Evolutionary conservation across 345 rosid species (phyloP).

Genomic region (sweet orange (Citrus sinensis)): DVS_A1.0 CM039169.1:19488001-19488500

Average conservation of each 20-base stretch:
- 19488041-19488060: slow-evolving; percentile 8
- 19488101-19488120: slow-evolving; percentile 67
- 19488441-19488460: no score
- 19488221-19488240: slow-evolving; percentile 72
- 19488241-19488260: slow-evolving; percentile 43
- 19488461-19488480: no score
- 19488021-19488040: slow-evolving; percentile 6
- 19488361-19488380: no score
- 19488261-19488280: neutral
- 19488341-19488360: no score
- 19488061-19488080: slow-evolving; percentile 8
- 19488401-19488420: no score
- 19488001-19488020: slow-evolving; percentile 13
- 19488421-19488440: no score
- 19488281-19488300: neutral
- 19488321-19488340: neutral
- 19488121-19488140: slow-evolving; percentile 11
- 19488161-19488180: slow-evolving; percentile 25
- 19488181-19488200: slow-evolving; percentile 69
- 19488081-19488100: slow-evolving; percentile 16
- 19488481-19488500: no score
- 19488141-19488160: slow-evolving; percentile 3
- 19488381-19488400: no score
- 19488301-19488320: neutral
- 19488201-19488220: slow-evolving; percentile 78